phyloP scores from a whole-genome alignment of 169 alveolate genomes.

The Prorocentrum cordatum region DNA sequence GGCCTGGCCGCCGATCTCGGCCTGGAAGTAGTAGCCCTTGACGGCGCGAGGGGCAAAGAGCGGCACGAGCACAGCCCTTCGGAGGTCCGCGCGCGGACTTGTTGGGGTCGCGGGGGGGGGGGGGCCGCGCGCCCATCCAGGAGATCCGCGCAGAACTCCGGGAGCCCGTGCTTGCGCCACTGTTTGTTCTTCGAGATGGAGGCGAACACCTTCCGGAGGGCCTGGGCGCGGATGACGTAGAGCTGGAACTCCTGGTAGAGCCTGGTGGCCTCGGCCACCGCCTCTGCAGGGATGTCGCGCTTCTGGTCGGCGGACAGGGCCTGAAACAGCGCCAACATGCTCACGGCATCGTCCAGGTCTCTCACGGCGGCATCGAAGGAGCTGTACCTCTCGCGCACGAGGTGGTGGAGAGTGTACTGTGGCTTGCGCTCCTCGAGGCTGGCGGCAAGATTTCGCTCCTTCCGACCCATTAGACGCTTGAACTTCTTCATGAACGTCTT shows the following conservation, averaged over 20 bases:
- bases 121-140: too few species aligned
- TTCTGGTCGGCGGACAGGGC: conserved; percentile 71
- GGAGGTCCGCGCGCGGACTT: too few species aligned
- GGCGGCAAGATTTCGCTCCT: conserved; percentile 1
- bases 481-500: conserved; percentile 85
- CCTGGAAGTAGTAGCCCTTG: conserved; percentile 98
- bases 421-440: conserved; percentile 83
- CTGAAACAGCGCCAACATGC: conserved; percentile 87
- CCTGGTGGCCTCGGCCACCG: conserved; percentile 34
- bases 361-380: conserved; percentile 92
- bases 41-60: too few species aligned
- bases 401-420: conserved; percentile 85
- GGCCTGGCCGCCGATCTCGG: conserved; percentile 86
- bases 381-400: conserved; percentile 84
- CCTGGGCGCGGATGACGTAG: conserved; percentile 74
- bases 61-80: too few species aligned
- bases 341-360: conserved; percentile 96
- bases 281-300: conserved; percentile 29
- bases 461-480: conserved; percentile 39
- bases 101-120: too few species aligned
- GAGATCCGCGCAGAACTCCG: too few species aligned
- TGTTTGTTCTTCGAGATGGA: too few species aligned
- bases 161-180: too few species aligned
- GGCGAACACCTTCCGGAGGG: conserved; percentile 80
- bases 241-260: conserved; percentile 80